Percentiles rank a stretch among this genome's conserved stretches.
phyloP scores from a whole-genome alignment of 306 rosid species.

The Mucuna pruriens region DNA sequence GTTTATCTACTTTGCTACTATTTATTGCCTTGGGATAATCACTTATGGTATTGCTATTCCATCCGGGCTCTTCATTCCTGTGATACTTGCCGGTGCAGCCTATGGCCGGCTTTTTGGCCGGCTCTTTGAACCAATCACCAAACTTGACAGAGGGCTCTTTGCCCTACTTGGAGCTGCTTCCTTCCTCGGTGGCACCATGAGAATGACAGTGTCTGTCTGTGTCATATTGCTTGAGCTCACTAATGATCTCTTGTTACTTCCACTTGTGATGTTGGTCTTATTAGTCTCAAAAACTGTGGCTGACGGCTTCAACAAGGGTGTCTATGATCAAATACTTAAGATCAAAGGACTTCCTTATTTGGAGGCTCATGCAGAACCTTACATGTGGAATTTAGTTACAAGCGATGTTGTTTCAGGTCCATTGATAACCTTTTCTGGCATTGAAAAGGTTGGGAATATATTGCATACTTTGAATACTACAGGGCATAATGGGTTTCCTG shows the following conservation, averaged over 20 bases:
- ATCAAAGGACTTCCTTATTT: constrained; percentile 86
- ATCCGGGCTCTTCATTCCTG: constrained; percentile 95
- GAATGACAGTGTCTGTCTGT: constrained; percentile 96
- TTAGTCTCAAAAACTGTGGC: constrained; percentile 81
- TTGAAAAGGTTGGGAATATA: constrained; percentile 73
- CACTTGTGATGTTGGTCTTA: constrained; percentile 82
- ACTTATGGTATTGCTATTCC: constrained; percentile 97
- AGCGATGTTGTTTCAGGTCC: constrained; percentile 89
- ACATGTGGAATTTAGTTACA: constrained; percentile 73
- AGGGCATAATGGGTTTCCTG: constrained; percentile 91
- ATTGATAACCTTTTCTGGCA: constrained; percentile 64
- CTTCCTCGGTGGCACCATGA: constrained; percentile 97
- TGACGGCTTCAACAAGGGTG: constrained; percentile 84
- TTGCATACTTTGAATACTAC: constrained; percentile 65
- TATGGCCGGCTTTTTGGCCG: constrained; percentile 87
- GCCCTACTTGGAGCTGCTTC: constrained; percentile 95
- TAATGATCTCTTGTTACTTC: constrained; percentile 87
- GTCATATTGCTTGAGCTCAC: constrained; percentile 94
- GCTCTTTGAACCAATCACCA: constrained; percentile 55
- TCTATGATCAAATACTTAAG: constrained; percentile 80
- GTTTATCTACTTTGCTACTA: constrained; percentile 62
- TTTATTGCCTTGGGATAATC: constrained; percentile 74
- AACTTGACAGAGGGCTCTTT: constrained; percentile 74
- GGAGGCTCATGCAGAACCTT: constrained; percentile 93
- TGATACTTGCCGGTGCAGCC: constrained; percentile 89